Percentiles rank a stretch among this genome's conserved stretches.
Conservation (phyloP, 2,329 filamentous ascomycete genomes). For the Aspergillus luchuensis region DNA sequence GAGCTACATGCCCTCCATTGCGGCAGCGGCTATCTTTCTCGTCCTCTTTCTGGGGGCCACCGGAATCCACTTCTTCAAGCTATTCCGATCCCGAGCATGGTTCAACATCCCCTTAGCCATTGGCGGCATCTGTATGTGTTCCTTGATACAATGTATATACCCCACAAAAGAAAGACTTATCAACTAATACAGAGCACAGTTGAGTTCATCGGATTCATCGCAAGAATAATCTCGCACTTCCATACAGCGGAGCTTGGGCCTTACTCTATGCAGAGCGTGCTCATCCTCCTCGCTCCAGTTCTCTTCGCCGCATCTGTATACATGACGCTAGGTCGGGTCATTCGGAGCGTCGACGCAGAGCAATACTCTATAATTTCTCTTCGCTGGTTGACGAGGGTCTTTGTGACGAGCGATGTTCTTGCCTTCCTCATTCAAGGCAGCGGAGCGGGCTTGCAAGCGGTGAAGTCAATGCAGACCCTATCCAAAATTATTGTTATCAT, state of each 20-base stretch:
- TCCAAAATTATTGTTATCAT: constrained; percentile 22
- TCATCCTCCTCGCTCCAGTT: constrained; percentile 53
- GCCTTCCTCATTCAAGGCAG: constrained; percentile 50
- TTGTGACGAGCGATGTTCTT: constrained; percentile 52
- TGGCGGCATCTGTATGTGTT: constrained; percentile 38
- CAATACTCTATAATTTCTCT: constrained; percentile 47
- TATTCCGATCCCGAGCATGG: constrained; percentile 28
- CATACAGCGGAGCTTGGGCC: constrained; percentile 20
- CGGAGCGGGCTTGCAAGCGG: constrained; percentile 25
- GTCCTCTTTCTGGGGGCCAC: constrained; percentile 33
- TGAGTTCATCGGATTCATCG: constrained; percentile 37
- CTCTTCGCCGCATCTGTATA: constrained; percentile 56
- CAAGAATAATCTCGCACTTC: constrained; percentile 25
- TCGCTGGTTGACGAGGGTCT: constrained; percentile 50
- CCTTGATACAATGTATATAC: not conserved
- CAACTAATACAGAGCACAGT: constrained; percentile 25
- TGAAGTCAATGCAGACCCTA: constrained; percentile 1
- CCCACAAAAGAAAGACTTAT: not conserved
- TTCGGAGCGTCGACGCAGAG: constrained; percentile 46
- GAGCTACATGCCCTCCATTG: constrained; percentile 32
- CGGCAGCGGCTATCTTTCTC: constrained; percentile 27
- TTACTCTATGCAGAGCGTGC: constrained; percentile 48
- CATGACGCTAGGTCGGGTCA: constrained; percentile 52
- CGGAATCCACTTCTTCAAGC: constrained; percentile 30
- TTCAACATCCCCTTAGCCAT: constrained; percentile 39